These are phyloP conservation scores for Ceratobasidium sp. DNA, from an alignment of 1,284 basidiomycete species.

Conservation along the genomic window DNA sequence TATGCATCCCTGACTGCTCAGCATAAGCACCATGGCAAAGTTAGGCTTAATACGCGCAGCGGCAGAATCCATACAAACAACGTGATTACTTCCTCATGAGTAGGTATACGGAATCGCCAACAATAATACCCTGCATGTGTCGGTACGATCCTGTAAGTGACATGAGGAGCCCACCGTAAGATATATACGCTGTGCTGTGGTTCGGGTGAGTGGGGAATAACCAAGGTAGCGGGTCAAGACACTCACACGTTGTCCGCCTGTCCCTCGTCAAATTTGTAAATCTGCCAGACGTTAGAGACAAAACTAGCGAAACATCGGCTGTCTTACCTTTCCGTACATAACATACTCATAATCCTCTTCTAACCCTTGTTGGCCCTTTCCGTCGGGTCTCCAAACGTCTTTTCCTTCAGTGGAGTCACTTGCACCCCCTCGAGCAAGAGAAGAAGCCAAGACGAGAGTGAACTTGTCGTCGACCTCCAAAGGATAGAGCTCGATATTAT, in stretches of 20 bases:
- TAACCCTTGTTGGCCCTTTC: constrained; percentile 82
- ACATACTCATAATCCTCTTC: constrained; percentile 99
- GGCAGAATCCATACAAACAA: background rate
- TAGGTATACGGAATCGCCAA: constrained; percentile 92
- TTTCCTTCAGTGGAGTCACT: constrained; percentile 64
- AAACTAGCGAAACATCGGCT: constrained; percentile 8
- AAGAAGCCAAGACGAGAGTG: constrained; percentile 85
- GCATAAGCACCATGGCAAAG: background rate
- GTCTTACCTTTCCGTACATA: constrained; percentile 93
- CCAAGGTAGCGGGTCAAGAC: background rate
- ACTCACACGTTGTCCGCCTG: constrained; percentile 80
- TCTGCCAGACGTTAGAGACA: constrained; percentile 57
- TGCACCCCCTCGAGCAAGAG: constrained; percentile 69
- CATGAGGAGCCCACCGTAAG: constrained; percentile 96
- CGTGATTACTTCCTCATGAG: constrained; percentile 60
- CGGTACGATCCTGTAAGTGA: constrained; percentile 92
- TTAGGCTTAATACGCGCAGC: background rate
- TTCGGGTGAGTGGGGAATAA: constrained; percentile 41
- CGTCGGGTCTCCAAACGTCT: constrained; percentile 86
- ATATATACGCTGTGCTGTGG: constrained; percentile 87
- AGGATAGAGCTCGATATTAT: constrained; percentile 87
- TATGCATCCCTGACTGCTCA: background rate
- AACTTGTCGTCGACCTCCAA: constrained; percentile 74
- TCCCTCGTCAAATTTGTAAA: constrained; percentile 96
- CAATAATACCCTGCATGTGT: constrained; percentile 89